These are phyloP conservation scores for Diaporthe ampelina DNA, from an alignment of 2,329 filamentous ascomycete species.

Conservation along the genomic window DNA sequence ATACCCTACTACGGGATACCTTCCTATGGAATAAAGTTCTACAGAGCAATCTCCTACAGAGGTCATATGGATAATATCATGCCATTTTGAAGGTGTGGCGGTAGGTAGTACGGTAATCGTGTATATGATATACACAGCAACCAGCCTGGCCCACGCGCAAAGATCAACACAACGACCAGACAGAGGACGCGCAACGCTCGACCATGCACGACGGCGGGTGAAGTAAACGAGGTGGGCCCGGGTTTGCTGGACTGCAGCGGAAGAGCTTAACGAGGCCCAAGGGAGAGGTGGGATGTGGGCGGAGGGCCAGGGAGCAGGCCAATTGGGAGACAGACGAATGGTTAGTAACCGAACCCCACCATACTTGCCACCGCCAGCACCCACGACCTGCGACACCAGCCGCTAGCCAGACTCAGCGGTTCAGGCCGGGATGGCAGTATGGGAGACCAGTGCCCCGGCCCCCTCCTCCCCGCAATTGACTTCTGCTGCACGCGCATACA, in stretches of 20 bases:
- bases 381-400: too few species aligned
- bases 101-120: too few species aligned
- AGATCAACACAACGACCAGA: not conserved
- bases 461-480: constrained; percentile 22
- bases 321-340: constrained; percentile 6
- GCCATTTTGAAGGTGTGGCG: too few species aligned
- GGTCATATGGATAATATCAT: too few species aligned
- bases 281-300: constrained; percentile 1
- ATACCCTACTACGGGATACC: too few species aligned
- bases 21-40: too few species aligned
- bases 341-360: not conserved
- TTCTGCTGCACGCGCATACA: too few species aligned
- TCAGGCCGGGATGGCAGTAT: not conserved
- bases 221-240: not conserved
- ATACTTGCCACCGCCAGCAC: not conserved
- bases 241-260: not conserved
- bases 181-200: not conserved
- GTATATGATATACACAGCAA: not conserved
- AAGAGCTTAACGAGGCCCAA: not conserved
- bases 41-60: too few species aligned
- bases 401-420: not conserved
- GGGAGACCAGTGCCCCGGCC: not conserved
- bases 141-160: not conserved
- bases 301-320: not conserved
- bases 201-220: too few species aligned